phyloP scores from a whole-genome alignment of 208 protist species.

The Giardia muris region DNA sequence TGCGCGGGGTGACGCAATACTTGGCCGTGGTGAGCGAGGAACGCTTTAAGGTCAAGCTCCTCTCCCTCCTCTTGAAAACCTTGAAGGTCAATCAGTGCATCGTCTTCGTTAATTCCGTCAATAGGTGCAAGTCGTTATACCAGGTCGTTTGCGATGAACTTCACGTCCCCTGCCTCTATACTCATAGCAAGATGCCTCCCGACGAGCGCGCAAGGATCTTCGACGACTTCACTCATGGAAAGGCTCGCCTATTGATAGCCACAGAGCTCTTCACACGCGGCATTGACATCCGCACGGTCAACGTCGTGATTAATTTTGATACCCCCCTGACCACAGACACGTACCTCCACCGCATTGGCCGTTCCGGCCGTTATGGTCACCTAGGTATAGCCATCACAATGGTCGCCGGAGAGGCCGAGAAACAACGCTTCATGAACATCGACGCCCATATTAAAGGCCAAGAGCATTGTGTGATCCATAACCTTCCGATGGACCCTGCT shows the following conservation, averaged over 20 bases:
- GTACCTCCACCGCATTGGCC: conserved; percentile 86
- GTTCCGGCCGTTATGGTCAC: conserved; percentile 81
- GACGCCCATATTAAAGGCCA: not conserved
- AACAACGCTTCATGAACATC: not conserved
- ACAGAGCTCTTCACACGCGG: conserved; percentile 95
- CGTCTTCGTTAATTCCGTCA: conserved; percentile 97
- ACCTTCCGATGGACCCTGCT: not conserved
- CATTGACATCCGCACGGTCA: conserved; percentile 96
- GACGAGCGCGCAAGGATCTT: conserved; percentile 89
- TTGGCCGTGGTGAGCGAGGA: conserved; percentile 91
- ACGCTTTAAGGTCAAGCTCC: conserved; percentile 91
- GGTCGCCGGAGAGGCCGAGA: not conserved
- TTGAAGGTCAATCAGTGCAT: conserved; percentile 97
- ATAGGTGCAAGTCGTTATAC: conserved; percentile 83
- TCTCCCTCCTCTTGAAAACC: conserved; percentile 92
- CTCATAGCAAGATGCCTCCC: conserved; percentile 94
- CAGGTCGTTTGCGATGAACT: conserved; percentile 96
- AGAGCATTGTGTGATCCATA: not conserved
- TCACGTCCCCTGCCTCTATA: conserved; percentile 93
- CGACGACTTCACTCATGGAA: conserved; percentile 88
- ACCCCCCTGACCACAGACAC: conserved; percentile 85
- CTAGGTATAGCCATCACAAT: conserved; percentile 86
- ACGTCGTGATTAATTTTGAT: conserved; percentile 99
- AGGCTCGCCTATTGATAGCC: conserved; percentile 88
- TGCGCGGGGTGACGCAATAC: conserved; percentile 91